A percentile compares a stretch with the other conserved stretches of the same genome.
These are phyloP conservation scores for Suillus cothurnatus DNA, from an alignment of 768 basidiomycete genomes.

Conservation along the genomic window DNA sequence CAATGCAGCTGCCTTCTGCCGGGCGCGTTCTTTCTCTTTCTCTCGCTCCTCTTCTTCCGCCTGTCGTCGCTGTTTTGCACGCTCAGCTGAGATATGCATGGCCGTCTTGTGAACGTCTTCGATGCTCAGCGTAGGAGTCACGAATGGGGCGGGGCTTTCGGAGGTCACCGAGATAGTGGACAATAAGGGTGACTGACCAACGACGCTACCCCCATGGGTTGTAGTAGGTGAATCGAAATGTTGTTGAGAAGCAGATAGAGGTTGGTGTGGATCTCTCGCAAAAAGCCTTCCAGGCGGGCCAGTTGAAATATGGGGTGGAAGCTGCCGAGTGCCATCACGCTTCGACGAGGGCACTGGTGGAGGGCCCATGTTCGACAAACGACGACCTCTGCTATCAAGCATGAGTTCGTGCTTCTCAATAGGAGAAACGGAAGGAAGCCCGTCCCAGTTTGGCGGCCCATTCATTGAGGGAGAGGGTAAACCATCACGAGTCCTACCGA, in stretches of 20 bases:
- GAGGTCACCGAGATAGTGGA: conserved; percentile 45
- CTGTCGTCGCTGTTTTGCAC: conserved; percentile 77
- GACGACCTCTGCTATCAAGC: conserved; percentile 39
- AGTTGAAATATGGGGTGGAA: conserved; percentile 58
- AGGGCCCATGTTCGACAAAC: conserved; percentile 50
- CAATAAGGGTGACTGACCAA: conserved; percentile 46
- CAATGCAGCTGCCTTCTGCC: conserved; percentile 75
- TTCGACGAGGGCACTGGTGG: conserved; percentile 45
- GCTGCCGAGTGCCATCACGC: conserved; percentile 49
- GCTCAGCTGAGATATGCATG: conserved; percentile 85
- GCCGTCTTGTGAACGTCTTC: conserved; percentile 71
- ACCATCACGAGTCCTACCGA: conserved; percentile 25
- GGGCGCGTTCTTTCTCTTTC: conserved; percentile 77
- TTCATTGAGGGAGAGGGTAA: conserved; percentile 40
- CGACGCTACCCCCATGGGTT: conserved; percentile 19
- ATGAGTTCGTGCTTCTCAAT: conserved; percentile 30
- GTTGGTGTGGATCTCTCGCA: conserved; percentile 45
- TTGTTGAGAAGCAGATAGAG: conserved; percentile 30
- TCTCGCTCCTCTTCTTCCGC: conserved; percentile 85
- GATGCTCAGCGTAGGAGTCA: conserved; percentile 43
- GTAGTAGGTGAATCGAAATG: conserved; percentile 20
- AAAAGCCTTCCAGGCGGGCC: conserved; percentile 39
- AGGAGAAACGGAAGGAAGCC: conserved; percentile 27
- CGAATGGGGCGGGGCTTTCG: conserved; percentile 30
- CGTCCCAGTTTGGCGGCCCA: conserved; percentile 12